A percentile compares a stretch with the other conserved stretches of the same genome.
phyloP scores from a whole-genome alignment of 164 flowering plant genomes.

The Saururus chinensis region DNA sequence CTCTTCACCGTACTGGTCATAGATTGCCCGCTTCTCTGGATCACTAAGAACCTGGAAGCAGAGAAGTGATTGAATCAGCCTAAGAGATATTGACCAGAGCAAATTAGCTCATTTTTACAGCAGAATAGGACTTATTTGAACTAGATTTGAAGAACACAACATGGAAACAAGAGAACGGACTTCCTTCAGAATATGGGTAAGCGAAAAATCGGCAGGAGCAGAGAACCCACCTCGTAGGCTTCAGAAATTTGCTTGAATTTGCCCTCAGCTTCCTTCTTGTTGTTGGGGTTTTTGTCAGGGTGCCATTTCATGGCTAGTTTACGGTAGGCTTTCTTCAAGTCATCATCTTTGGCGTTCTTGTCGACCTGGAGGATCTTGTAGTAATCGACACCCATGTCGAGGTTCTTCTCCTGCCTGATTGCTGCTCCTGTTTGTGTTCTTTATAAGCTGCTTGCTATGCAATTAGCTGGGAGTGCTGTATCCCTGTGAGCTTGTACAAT shows the following conservation, averaged over 20 bases:
- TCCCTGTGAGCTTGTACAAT: no score
- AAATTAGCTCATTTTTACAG: background rate
- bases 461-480: no score
- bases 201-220: background rate
- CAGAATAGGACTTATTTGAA: background rate
- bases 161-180: conserved; percentile 1
- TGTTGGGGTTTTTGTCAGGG: conserved; percentile 60
- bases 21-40: conserved; percentile 47
- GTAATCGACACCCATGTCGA: conserved; percentile 73
- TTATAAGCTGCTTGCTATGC: background rate
- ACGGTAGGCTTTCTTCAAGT: conserved; percentile 60
- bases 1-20: conserved; percentile 61
- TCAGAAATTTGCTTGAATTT: conserved; percentile 69
- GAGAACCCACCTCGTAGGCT: conserved; percentile 77
- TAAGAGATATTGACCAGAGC: no score
- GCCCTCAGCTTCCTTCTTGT: conserved; percentile 60
- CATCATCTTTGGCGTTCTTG: conserved; percentile 49
- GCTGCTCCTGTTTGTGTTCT: background rate
- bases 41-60: conserved; percentile 44
- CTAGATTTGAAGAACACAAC: background rate
- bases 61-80: background rate
- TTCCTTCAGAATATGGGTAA: background rate
- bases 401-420: conserved; percentile 5
- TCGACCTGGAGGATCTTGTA: conserved; percentile 51
- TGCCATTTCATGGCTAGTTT: conserved; percentile 78